These are phyloP conservation scores for Davidsoniella australis DNA, from an alignment of 2,329 filamentous ascomycete species.

Conservation along the genomic window DNA sequence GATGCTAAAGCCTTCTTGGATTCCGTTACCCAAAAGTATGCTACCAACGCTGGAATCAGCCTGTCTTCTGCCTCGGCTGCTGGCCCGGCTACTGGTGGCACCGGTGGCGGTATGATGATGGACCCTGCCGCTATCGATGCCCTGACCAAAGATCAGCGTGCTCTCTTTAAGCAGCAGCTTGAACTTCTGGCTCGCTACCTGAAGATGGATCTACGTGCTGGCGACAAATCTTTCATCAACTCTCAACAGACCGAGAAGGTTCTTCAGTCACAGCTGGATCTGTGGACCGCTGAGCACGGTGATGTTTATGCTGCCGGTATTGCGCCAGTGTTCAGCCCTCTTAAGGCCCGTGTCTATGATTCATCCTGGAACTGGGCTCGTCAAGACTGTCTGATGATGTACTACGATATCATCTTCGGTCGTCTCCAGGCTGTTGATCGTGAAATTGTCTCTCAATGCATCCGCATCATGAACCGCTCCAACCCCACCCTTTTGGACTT, in stretches of 20 bases:
- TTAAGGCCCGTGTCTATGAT: constrained; percentile 93
- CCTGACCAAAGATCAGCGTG: constrained; percentile 87
- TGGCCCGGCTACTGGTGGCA: constrained; percentile 52
- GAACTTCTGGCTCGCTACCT: constrained; percentile 90
- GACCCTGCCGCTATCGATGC: constrained; percentile 93
- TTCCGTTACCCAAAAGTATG: constrained; percentile 77
- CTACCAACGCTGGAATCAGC: constrained; percentile 64
- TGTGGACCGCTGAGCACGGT: constrained; percentile 90
- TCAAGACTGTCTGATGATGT: constrained; percentile 95
- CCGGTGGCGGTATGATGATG: constrained; percentile 93
- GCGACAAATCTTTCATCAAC: constrained; percentile 79
- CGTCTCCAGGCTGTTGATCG: constrained; percentile 83
- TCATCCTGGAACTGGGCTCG: constrained; percentile 99
- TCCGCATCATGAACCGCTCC: constrained; percentile 97
- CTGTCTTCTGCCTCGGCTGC: constrained; percentile 60
- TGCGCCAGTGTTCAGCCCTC: constrained; percentile 77
- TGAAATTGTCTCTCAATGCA: constrained; percentile 96
- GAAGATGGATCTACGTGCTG: constrained; percentile 91
- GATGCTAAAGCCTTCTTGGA: constrained; percentile 92
- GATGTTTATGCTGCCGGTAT: constrained; percentile 93
- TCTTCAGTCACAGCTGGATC: constrained; percentile 80
- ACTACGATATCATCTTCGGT: constrained; percentile 97
- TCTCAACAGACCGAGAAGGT: constrained; percentile 74
- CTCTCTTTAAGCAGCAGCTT: constrained; percentile 94
- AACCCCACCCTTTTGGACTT: constrained; percentile 92